Evolutionary conservation across 805 yeast genomes (phyloP), one percentile per base, ranked within the genome.

Genomic region (Yarrowia sp.): DNA sequence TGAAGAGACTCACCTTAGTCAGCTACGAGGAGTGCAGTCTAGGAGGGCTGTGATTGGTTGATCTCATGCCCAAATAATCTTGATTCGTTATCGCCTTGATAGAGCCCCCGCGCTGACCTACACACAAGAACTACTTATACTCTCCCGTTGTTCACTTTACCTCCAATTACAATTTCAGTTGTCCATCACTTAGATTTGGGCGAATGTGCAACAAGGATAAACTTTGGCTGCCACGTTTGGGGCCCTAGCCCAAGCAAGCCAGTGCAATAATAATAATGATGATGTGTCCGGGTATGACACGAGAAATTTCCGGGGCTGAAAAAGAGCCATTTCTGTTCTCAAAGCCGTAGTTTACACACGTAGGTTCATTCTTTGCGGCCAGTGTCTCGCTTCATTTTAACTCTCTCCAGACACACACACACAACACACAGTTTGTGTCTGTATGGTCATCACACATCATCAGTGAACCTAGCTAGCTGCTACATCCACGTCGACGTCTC

Each of bases 141-240:
- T n/a, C n/a, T n/a, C n/a, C n/a, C n/a, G n/a, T n/a, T n/a, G n/a
- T n/a, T n/a, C n/a, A n/a, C 38, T 14, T 33, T 16, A 14, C 17
- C 10, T 4, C n/a, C 40, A 35, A 35, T 1, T 35, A 7, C 3
- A 33, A 3, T 14, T 14, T 5, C 26, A 40, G 22, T 16, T 43
- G 46, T 16, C 40, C 40, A 35, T 35, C 21, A 33, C 21, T 35
- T 35, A 5, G 19, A 35, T 19, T 35, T 35, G 40, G 16, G 7
- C 30, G 30, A 5, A 8, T 2, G 9, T 35, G 8, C 40, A 19
- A 26, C 28, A 4, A 43, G 49, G 49, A 44, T 51, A 51, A 51
- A 51, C 58, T 51, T 51, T 51, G 58, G 58, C 58, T 33, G 58
- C 58, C 58, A 51, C 58, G 58, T 51, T 51, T 51, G 58, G 58